A percentile compares a stretch with the other conserved stretches of the same genome.
Conservation (phyloP, 331 rosid species). For the Pyracantha coccinea region DNA sequence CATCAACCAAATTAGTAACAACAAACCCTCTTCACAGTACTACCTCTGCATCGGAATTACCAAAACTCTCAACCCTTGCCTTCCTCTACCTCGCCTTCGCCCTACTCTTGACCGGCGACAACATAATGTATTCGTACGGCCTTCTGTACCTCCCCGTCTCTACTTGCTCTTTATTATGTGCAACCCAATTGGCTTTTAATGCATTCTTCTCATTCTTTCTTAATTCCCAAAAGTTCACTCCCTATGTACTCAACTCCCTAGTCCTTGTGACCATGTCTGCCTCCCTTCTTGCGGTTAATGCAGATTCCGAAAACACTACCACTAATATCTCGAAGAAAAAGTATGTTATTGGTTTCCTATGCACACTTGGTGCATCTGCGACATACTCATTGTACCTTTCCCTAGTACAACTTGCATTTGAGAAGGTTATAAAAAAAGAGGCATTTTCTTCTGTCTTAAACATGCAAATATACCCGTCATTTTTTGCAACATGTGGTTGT, state of each 20-base stretch:
- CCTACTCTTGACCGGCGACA: slow-evolving; percentile 32
- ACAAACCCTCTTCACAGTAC: neutral
- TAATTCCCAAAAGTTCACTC: slow-evolving; percentile 56
- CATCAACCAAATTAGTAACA: slow-evolving; percentile 1
- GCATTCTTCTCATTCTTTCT: slow-evolving; percentile 52
- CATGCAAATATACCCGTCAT: slow-evolving; percentile 52
- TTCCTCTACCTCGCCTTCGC: slow-evolving; percentile 45
- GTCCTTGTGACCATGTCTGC: slow-evolving; percentile 57
- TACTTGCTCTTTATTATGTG: slow-evolving; percentile 57
- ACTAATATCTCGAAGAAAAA: neutral
- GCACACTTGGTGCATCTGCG: slow-evolving; percentile 61
- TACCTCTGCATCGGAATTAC: slow-evolving; percentile 17
- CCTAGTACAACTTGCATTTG: slow-evolving; percentile 44
- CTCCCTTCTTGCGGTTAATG: slow-evolving; percentile 47
- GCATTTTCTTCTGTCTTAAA: slow-evolving; percentile 39
- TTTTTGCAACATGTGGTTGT: slow-evolving; percentile 37
- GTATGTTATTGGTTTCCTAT: slow-evolving; percentile 21
- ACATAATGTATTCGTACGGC: slow-evolving; percentile 66
- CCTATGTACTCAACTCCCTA: slow-evolving; percentile 49
- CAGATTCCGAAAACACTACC: slow-evolving; percentile 24
- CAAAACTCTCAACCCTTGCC: slow-evolving; percentile 18
- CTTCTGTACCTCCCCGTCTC: slow-evolving; percentile 68
- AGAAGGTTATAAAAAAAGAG: slow-evolving; percentile 41
- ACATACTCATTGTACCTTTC: slow-evolving; percentile 45
- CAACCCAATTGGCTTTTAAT: slow-evolving; percentile 66